A percentile compares a stretch with the other conserved stretches of the same genome.
phyloP scores from a whole-genome alignment of 345 rosid genomes.

The Dipteronia dyeriana region DNA sequence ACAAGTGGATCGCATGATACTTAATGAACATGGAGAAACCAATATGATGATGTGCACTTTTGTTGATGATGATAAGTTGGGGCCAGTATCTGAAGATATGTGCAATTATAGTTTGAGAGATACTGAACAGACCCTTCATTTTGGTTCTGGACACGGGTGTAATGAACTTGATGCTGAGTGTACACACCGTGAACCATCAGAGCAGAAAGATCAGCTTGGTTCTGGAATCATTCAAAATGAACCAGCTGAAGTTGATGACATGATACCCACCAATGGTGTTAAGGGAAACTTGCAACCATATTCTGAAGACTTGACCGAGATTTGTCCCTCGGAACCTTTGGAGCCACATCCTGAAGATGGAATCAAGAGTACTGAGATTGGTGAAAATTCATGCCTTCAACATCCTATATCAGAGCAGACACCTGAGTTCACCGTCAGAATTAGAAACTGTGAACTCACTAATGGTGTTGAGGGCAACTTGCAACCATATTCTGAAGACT shows the following conservation, averaged over 20 bases:
- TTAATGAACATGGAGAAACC: slow-evolving; percentile 20
- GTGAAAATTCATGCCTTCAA: slow-evolving; percentile 19
- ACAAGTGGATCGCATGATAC: slow-evolving; percentile 11
- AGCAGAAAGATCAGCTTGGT: slow-evolving; percentile 21
- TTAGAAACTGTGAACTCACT: slow-evolving; percentile 15
- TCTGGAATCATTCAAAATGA: slow-evolving; percentile 19
- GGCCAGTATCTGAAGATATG: slow-evolving; percentile 18
- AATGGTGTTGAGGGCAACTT: slow-evolving; percentile 19
- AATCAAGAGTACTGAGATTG: slow-evolving; percentile 13
- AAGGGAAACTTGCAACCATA: slow-evolving; percentile 17
- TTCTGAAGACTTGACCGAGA: slow-evolving; percentile 22
- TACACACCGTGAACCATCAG: slow-evolving; percentile 19
- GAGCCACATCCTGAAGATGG: slow-evolving; percentile 17
- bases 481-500: slow-evolving; percentile 15
- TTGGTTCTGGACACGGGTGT: slow-evolving; percentile 20
- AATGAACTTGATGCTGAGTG: slow-evolving; percentile 18
- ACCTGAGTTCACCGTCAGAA: slow-evolving; percentile 9
- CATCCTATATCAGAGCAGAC: slow-evolving; percentile 12
- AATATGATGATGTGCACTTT: slow-evolving; percentile 14
- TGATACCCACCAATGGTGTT: slow-evolving; percentile 11
- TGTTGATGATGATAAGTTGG: slow-evolving; percentile 29
- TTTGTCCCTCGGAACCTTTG: slow-evolving; percentile 17
- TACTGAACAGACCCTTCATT: slow-evolving; percentile 15
- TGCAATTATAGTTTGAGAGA: slow-evolving; percentile 9
- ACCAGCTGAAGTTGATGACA: slow-evolving; percentile 13